These are phyloP conservation scores for Periglandula ipomoeae DNA, from an alignment of 2,329 filamentous ascomycete species.

Conservation along the genomic window DNA sequence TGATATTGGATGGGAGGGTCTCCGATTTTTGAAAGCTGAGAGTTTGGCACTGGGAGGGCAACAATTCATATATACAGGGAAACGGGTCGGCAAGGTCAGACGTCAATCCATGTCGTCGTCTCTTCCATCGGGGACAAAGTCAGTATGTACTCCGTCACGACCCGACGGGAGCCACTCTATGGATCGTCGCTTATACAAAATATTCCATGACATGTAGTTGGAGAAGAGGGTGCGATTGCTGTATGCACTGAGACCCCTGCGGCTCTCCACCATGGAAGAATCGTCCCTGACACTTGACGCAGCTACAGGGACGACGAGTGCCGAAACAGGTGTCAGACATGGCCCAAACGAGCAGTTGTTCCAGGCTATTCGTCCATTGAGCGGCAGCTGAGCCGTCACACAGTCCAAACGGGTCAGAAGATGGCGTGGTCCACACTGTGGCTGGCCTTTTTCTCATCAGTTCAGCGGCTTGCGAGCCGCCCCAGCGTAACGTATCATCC, in stretches of 20 bases:
- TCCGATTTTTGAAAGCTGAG: background rate
- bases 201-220: too few relatives aligned
- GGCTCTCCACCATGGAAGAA: too few relatives aligned
- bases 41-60: background rate
- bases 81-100: background rate
- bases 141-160: background rate
- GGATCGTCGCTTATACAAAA: background rate
- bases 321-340: background rate
- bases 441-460: background rate
- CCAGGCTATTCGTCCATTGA: background rate
- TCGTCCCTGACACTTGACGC: too few relatives aligned
- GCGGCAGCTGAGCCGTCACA: background rate
- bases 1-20: background rate
- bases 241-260: too few relatives aligned
- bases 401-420: background rate
- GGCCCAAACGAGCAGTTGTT: background rate
- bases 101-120: background rate
- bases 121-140: background rate
- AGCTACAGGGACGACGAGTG: too few relatives aligned
- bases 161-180: background rate
- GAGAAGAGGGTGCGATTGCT: too few relatives aligned
- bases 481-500: slow-evolving; percentile 10
- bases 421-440: background rate
- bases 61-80: too few relatives aligned
- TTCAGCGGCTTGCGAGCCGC: background rate